A percentile compares a stretch with the other conserved stretches of the same genome.
Evolutionary conservation across 2,329 filamentous ascomycete genomes (phyloP).

Genomic region (Ilyonectria robusta): DNA sequence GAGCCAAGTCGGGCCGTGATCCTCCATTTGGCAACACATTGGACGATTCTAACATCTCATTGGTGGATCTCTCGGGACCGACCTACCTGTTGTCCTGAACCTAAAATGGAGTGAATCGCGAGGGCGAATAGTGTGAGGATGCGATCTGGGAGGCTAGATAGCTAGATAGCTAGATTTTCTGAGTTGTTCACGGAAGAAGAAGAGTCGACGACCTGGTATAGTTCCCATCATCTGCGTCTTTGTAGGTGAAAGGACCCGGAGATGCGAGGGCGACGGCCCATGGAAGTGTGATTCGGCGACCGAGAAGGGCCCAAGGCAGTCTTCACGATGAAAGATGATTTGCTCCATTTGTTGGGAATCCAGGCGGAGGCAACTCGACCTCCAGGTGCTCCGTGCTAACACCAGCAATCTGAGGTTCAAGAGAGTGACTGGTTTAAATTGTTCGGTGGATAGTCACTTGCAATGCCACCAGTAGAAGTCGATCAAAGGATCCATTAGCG

Average conservation of each 20-base stretch:
- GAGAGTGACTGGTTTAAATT: not conserved
- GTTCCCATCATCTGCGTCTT: not conserved
- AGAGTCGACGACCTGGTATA: not conserved
- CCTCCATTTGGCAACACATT: slow-evolving; percentile 1
- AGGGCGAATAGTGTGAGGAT: not conserved
- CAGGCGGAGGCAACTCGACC: not conserved
- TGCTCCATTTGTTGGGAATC: not conserved
- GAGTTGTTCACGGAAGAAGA: not conserved
- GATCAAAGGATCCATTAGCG: not conserved
- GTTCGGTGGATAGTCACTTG: not conserved
- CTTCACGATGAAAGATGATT: not conserved
- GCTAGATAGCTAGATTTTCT: not conserved
- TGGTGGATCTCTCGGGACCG: slow-evolving; percentile 9
- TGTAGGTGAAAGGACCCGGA: not conserved
- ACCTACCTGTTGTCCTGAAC: not conserved
- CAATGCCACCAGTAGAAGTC: slow-evolving; percentile 6
- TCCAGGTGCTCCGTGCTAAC: not conserved
- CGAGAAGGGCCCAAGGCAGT: not conserved
- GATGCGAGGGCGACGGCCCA: not conserved
- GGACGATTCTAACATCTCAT: not conserved
- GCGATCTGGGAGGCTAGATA: not conserved
- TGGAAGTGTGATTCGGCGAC: not conserved
- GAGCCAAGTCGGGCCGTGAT: not conserved
- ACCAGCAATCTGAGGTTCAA: not conserved
- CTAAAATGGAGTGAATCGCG: not conserved